Evolutionary conservation across 805 yeast genomes (phyloP), one percentile per base, ranked within the genome.

Genomic region (Kodamaea neixiangensis): DNA sequence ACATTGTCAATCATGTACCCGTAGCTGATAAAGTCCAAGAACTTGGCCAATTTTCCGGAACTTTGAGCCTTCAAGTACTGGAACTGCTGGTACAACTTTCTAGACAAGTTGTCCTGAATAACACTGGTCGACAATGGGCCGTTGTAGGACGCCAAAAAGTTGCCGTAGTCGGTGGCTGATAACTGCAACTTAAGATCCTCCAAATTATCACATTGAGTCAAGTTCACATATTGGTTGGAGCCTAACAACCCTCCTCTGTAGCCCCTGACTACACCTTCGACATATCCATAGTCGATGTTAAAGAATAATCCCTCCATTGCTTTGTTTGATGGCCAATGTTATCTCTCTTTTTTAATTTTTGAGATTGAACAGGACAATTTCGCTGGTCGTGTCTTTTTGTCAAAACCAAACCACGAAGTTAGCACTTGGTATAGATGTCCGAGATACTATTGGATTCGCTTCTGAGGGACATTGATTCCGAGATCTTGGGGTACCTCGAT

Each of bases 1-100:
- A 94, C 97, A 68, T 94, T 94, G 73, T 94, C 99, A 64, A 94
- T 96, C 99, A 94, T 94, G 72, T 96, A 94, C 9, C 97, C 96
- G 66, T 92, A 94, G 43, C 96, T 86, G 66, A 96, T 90, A 67
- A 75, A 96, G 67, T 96, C 97, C 83, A 94, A 79, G 65, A 93
- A 91, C 67, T 84, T 82, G 40, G 89, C 76, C 63, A 93, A 74
- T 31, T 86, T 87, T 53, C 90, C 91, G 33, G 86, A 85, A 3
- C 97, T 84, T 68, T 93, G 97, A 42, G 87, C 80, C 56, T 87
- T 83, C 49, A 94, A 77, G 69, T 91, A 93, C 56, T 87, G 85
- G 72, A 91, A 94, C 67, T 94, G 96, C 39, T 82, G 82, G 62
- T 85, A 87, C 52, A 94, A 73, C 66, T 87, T 89, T 56, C 78